Percentiles rank a stretch among this genome's conserved stretches.
Evolutionary conservation across 2,329 filamentous ascomycete species (phyloP).

Genomic region (Aurifilum marmelostoma): DNA sequence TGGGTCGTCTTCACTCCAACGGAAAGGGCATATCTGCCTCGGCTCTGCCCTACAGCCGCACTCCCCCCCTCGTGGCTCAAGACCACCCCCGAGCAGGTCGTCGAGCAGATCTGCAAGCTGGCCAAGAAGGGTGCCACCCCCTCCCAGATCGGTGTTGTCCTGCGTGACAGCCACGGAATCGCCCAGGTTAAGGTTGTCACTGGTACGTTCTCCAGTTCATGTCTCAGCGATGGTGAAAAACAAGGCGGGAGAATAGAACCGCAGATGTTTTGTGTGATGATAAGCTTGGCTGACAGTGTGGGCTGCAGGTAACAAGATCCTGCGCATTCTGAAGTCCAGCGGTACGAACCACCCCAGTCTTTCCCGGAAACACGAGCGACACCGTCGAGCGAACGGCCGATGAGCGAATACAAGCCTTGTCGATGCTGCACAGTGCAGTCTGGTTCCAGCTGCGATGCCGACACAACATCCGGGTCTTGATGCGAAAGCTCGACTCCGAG

Average conservation of each 20-base stretch:
- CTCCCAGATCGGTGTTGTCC: slow-evolving; percentile 98
- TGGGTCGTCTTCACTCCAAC: slow-evolving; percentile 99
- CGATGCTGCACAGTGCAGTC: slow-evolving; percentile 15
- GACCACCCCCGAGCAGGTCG: slow-evolving; percentile 97
- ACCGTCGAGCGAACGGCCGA: background rate
- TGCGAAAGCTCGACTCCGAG: slow-evolving; percentile 22
- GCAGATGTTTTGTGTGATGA: background rate
- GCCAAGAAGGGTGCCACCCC: slow-evolving; percentile 98
- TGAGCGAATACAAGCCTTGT: background rate
- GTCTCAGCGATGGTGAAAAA: too few relatives aligned
- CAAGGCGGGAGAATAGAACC: too few relatives aligned
- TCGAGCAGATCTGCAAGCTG: slow-evolving; percentile 99
- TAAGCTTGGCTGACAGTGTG: slow-evolving; percentile 43
- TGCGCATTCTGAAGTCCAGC: slow-evolving; percentile 95
- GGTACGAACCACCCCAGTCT: slow-evolving; percentile 62
- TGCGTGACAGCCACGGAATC: slow-evolving; percentile 97
- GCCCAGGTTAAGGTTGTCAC: slow-evolving; percentile 97
- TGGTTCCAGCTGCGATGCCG: slow-evolving; percentile 18
- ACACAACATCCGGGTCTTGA: slow-evolving; percentile 36
- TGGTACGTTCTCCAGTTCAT: slow-evolving; percentile 64
- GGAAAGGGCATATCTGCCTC: slow-evolving; percentile 99
- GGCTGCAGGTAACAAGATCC: slow-evolving; percentile 93
- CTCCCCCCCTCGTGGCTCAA: slow-evolving; percentile 94
- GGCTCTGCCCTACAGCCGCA: slow-evolving; percentile 95
- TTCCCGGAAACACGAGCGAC: background rate